Evolutionary conservation across 345 rosid genomes (phyloP), one percentile per base, ranked within the genome.

Genomic region (Cardamine occulta): DNA sequence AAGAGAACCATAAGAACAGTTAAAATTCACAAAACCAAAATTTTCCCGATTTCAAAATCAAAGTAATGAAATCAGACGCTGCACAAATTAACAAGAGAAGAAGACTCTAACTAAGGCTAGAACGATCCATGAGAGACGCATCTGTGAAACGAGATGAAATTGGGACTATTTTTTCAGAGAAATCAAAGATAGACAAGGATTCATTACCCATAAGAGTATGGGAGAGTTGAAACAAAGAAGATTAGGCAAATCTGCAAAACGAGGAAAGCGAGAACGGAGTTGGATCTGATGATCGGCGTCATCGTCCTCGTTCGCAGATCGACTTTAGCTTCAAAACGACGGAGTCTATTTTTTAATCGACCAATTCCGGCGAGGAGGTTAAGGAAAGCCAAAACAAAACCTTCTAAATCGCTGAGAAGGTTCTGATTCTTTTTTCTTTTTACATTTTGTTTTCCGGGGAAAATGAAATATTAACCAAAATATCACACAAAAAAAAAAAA

Each of bases 161-260:
- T 35, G 29, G 11, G 65, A 60, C 13, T 28, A 19, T 19, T 60
- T 59, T 11, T 11, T 4, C 19, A 17, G 18, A 17, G 57, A n/a
- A 55, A 59, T 18, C 5, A 35, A 35, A 60, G 47, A 24, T 9
- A 40, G 34, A 61, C 32, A 23, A 39, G 1, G 73, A 72, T 15
- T 62, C 0, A 42, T 10, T 80, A 86, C 89, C 81, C 86, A 9
- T 80, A 61, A 10, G 89, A 70, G 74, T 28, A 68, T 34, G 89
- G 79, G 21, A 80, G 72, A 17, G 82, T 73, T 29, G 83, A 75
- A 17, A 74, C 28, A 19, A 74, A 74, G n/a, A 84, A 65, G 79
- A 69, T 77, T 4, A 82, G 21, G 58, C 48, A 54, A 31, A 74
- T 55, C 42, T 77, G 84, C 3, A 66, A 15, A 37, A 66, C 29